Evolutionary conservation across 495 filamentous ascomycete genomes (phyloP), one percentile per base, ranked within the genome.

Genomic region (Podospora pseudopauciseta): DNA sequence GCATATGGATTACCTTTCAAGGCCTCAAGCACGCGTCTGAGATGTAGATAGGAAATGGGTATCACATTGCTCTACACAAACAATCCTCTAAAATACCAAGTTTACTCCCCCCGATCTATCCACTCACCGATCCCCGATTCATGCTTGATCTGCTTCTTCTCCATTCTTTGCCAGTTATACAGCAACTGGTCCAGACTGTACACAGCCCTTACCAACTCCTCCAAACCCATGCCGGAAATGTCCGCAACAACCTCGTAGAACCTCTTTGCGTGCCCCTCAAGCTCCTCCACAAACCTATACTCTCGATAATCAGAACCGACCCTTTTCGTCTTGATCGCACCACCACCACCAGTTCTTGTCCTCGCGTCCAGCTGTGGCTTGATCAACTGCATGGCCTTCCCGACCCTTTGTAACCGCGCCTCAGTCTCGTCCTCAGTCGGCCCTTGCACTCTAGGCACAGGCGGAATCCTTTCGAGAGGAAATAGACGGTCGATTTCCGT

Each of bases 401-500:
- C 72, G 0, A 68, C 74, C 64, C 59, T 67, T 13, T 64, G 68
- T 54, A 70, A 65, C 26, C 70, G 74, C 20, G 23, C 81, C 71
- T 58, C 75, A 60, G 44, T 76, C 66, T 76, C 73, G 11, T 75
- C 74, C 9, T 72, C 68, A 1, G 74, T 3, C 6, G 67, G 23
- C 74, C 77, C 60, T 75, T 77, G 65, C 67, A 73, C 67, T 72
- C 71, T 64, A 6, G 64, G 53, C 16, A 65, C 49, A 5, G 73
- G 67, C 0, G 68, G 49, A 27, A 75, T 55, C 15, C 71, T 67
- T 13, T 71, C 54, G 4, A 80, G 68, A 9, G 84, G 84, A 63
- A 87, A 86, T 11, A 85, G 68, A 5, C 80, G 76, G 0, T 84
- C 73, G 26, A 86, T 75, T 55, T 82, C 79, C 32, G 80, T 75